These are phyloP conservation scores for Cladosporium sphaerospermum DNA, from an alignment of 2,329 filamentous ascomycete species.

Conservation along the genomic window DNA sequence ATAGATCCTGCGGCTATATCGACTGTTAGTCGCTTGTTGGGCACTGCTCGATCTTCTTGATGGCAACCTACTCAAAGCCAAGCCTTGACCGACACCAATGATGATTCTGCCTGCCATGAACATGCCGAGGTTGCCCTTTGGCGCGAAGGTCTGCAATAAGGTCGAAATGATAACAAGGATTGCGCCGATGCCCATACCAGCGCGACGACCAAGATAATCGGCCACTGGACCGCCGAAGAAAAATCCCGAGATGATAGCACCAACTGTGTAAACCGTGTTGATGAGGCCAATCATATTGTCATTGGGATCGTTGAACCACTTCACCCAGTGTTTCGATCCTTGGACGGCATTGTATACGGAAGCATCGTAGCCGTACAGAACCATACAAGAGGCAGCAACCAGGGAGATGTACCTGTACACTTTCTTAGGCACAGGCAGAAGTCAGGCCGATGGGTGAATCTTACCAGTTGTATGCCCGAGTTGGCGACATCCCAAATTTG, in stretches of 20 bases:
- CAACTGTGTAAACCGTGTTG: constrained; percentile 66
- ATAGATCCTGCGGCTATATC: constrained; percentile 51
- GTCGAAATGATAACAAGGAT: constrained; percentile 61
- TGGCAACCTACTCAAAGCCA: constrained; percentile 50
- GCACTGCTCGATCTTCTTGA: background rate
- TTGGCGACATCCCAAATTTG: constrained; percentile 23
- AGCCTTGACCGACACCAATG: constrained; percentile 64
- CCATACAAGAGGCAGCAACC: constrained; percentile 67
- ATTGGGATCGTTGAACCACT: constrained; percentile 52
- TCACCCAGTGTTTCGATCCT: constrained; percentile 60
- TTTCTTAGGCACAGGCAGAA: constrained; percentile 17
- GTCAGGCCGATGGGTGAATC: constrained; percentile 25
- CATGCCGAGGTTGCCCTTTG: constrained; percentile 53
- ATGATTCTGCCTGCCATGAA: constrained; percentile 65
- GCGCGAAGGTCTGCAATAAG: constrained; percentile 62
- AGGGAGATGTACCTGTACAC: constrained; percentile 57
- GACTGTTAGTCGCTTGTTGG: background rate
- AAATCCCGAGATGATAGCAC: constrained; percentile 63
- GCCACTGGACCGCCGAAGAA: constrained; percentile 60
- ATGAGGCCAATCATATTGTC: constrained; percentile 48
- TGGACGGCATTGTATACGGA: constrained; percentile 69
- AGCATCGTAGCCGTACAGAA: constrained; percentile 68
- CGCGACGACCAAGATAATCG: constrained; percentile 41
- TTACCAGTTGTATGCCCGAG: constrained; percentile 38
- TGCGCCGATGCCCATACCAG: constrained; percentile 61